phyloP scores from a whole-genome alignment of 129 eudicot genomes.

The Ambrosia artemisiifolia region DNA sequence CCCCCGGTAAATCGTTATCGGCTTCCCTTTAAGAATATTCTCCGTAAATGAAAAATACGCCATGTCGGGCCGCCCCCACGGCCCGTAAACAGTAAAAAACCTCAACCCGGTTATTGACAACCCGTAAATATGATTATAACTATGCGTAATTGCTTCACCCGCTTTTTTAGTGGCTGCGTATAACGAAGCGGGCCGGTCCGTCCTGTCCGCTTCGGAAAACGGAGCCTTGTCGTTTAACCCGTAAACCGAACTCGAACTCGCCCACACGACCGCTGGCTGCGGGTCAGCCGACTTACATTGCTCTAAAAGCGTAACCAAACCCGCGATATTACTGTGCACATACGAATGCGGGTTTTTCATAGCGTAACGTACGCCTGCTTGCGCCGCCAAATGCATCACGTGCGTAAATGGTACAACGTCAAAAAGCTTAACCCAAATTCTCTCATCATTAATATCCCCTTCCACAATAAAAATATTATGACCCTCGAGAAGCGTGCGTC shows the following conservation, averaged over 20 bases:
- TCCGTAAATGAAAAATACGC: slow-evolving; percentile 50
- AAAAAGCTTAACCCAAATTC: slow-evolving; percentile 35
- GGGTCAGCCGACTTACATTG: slow-evolving; percentile 45
- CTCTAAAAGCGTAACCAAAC: slow-evolving; percentile 45
- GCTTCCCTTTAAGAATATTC: slow-evolving; percentile 41
- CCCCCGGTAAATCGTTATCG: slow-evolving; percentile 49
- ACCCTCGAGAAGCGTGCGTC: slow-evolving; percentile 27
- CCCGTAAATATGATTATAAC: slow-evolving; percentile 54
- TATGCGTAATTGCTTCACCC: slow-evolving; percentile 56
- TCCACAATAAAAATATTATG: slow-evolving; percentile 42
- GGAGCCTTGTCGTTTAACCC: slow-evolving; percentile 54
- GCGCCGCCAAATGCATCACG: slow-evolving; percentile 66
- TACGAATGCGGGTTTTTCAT: slow-evolving; percentile 58
- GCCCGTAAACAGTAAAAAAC: slow-evolving; percentile 57
- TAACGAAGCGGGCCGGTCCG: slow-evolving; percentile 55
- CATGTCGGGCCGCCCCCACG: slow-evolving; percentile 72
- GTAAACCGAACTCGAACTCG: slow-evolving; percentile 59
- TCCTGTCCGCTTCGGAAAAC: slow-evolving; percentile 53
- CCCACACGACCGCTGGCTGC: slow-evolving; percentile 58
- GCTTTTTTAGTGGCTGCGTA: slow-evolving; percentile 66
- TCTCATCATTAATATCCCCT: slow-evolving; percentile 47
- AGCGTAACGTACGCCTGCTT: slow-evolving; percentile 65
- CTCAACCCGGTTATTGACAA: slow-evolving; percentile 54
- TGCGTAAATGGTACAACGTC: slow-evolving; percentile 50
- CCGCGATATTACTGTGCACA: slow-evolving; percentile 51